phyloP scores from a whole-genome alignment of 495 filamentous ascomycete genomes.

The Podospora anserina region DNA sequence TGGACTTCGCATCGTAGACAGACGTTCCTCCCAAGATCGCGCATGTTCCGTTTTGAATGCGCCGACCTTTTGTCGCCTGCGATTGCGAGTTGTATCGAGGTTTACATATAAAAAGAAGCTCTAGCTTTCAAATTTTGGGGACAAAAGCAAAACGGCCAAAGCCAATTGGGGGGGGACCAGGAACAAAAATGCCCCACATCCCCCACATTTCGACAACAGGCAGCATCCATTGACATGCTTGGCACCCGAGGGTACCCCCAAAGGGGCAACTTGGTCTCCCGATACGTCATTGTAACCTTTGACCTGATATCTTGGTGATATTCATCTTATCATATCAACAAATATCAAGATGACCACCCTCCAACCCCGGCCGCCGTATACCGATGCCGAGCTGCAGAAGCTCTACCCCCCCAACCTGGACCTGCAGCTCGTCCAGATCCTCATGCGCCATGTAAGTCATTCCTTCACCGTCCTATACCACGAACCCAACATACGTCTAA shows the following conservation, averaged over 20 bases:
- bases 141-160: background rate
- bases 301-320: background rate
- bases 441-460: slow-evolving; percentile 64
- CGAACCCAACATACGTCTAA: too few species aligned
- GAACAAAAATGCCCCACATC: background rate
- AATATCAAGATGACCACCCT: slow-evolving; percentile 67
- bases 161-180: background rate
- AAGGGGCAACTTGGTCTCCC: background rate
- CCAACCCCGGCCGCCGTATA: slow-evolving; percentile 70
- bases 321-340: background rate
- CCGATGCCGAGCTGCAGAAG: slow-evolving; percentile 69
- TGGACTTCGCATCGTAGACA: slow-evolving; percentile 31
- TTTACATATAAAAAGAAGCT: background rate
- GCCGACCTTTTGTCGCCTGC: background rate
- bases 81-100: background rate
- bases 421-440: slow-evolving; percentile 85
- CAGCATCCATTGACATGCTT: background rate
- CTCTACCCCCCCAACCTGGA: slow-evolving; percentile 80
- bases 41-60: slow-evolving; percentile 19
- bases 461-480: too few species aligned
- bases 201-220: background rate
- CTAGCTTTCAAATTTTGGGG: background rate
- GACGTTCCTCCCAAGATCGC: slow-evolving; percentile 25
- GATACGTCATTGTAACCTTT: background rate
- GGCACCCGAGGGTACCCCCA: background rate